Base-by-base conservation (phyloP, 2,329 filamentous ascomycete species). In the Claviceps quebecensis region DNA sequence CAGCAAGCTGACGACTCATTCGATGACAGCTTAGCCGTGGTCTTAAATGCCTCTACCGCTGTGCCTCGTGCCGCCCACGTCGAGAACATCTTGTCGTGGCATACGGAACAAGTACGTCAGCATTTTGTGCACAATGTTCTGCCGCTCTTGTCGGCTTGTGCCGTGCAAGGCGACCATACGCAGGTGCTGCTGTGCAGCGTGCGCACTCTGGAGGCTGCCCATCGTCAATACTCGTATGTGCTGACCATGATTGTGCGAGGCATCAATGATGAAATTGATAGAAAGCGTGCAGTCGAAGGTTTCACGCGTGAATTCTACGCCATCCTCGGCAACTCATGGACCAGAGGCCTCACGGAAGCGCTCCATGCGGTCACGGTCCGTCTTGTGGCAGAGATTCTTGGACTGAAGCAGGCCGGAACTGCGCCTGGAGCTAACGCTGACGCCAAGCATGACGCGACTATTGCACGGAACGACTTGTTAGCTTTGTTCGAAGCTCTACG, bases 221-320 rank as follows among this genome's bases (percentile, higher is more conserved):
- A 81, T 55, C 69, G 75, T 17, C 73, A 78, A 57, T 80, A 83
- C 57, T 65, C 75, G 17, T 74, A 74, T 58, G 76, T 77, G 2
- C 61, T 82, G 52, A 69, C 70, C 9, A 66, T 77, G 48, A 70
- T 83, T 48, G 59, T 72, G 36, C 69, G 72, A 52, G 75, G 71
- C 19, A 69, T 76, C 56, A 63, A 69, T 11, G 64, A 65, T 26
- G 62, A 63, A 45, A 63, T 60, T 36, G 57, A 61, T 26, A 69
- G 66, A 50, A 63, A 65, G 45, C 61, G 63, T 36, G 69, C 69
- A 40, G 65, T 72, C 7, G 61, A 60, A 49, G 76, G 74, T 52
- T 84, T 87, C 59, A 71, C 69, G 16, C 69, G 75, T 47, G 81
- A 86, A 55, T 64, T 86, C 11, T 75, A 84, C 58, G 79, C 81